These are phyloP conservation scores for Lobosporangium transversale DNA, from an alignment of 192 early-diverging fungal genomes.

Conservation along the genomic window DNA sequence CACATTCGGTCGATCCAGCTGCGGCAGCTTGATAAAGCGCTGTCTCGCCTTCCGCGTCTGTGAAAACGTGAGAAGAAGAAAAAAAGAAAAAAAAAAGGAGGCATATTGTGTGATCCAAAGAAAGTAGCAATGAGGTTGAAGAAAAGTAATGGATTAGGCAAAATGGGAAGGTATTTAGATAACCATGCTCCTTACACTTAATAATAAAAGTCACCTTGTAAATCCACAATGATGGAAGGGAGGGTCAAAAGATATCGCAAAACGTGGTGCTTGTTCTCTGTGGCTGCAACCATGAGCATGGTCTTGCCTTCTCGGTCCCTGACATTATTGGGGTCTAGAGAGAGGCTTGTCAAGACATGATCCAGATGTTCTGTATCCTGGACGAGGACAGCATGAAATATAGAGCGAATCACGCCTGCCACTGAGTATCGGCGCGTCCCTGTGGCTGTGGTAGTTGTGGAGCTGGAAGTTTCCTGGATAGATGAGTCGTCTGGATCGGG, in stretches of 20 bases:
- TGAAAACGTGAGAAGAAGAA: constrained; percentile 2
- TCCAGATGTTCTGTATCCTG: constrained; percentile 51
- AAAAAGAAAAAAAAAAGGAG: background rate
- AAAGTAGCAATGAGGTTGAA: background rate
- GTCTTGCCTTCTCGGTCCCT: constrained; percentile 53
- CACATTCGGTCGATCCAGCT: constrained; percentile 45
- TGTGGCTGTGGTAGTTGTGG: constrained; percentile 19
- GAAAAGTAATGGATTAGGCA: background rate
- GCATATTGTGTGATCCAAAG: background rate
- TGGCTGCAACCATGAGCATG: constrained; percentile 56
- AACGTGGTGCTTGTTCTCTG: constrained; percentile 49
- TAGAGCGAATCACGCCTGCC: constrained; percentile 45
- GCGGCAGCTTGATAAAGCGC: constrained; percentile 56
- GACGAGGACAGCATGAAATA: constrained; percentile 53
- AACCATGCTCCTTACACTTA: too few relatives aligned
- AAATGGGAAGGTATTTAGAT: too few relatives aligned
- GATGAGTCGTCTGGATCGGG: constrained; percentile 38
- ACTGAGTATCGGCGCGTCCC: constrained; percentile 26
- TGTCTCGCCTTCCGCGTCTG: constrained; percentile 57
- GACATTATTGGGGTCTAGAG: constrained; percentile 43
- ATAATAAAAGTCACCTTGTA: too few relatives aligned
- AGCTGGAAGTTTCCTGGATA: constrained; percentile 24
- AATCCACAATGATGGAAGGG: constrained; percentile 27
- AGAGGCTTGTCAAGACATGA: constrained; percentile 42
- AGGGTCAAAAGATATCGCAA: constrained; percentile 32